phyloP scores from a whole-genome alignment of 306 rosid species.

The Fragaria vesca region DNA sequence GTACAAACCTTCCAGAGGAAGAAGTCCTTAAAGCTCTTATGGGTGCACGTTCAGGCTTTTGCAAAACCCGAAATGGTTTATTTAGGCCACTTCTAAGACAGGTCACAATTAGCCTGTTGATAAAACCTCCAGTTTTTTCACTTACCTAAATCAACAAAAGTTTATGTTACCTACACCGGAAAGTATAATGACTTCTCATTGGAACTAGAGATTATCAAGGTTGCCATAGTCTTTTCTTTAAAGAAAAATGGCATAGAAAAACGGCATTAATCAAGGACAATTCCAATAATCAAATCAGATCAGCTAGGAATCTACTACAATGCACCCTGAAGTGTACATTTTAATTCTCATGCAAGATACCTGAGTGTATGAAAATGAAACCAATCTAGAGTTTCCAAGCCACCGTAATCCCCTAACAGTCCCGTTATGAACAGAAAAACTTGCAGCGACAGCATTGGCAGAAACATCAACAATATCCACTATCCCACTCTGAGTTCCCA shows the following conservation, averaged over 20 bases:
- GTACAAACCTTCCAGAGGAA: constrained; percentile 83
- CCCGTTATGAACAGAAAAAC: constrained; percentile 78
- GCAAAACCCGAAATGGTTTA: constrained; percentile 87
- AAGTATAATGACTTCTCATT: neutral
- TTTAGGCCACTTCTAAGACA: constrained; percentile 93
- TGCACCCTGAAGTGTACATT: constrained; percentile 4
- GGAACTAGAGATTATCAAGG: neutral
- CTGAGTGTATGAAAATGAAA: constrained; percentile 92
- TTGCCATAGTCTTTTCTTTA: neutral
- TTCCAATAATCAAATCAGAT: neutral
- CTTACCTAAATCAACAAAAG: constrained; percentile 60
- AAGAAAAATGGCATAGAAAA: constrained; percentile 5
- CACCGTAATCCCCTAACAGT: constrained; percentile 89
- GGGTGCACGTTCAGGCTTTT: constrained; percentile 98
- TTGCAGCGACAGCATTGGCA: constrained; percentile 84
- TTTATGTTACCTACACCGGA: constrained; percentile 13
- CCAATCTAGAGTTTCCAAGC: constrained; percentile 98
- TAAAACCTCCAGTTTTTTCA: constrained; percentile 92
- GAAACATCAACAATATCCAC: constrained; percentile 89
- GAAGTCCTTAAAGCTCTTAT: constrained; percentile 95
- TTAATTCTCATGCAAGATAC: constrained; percentile 39
- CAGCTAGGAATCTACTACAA: constrained; percentile 9
- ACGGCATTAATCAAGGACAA: neutral
- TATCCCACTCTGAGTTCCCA: constrained; percentile 92
- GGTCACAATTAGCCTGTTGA: constrained; percentile 82